Percentiles rank a stretch among this genome's conserved stretches.
Evolutionary conservation across 2,329 filamentous ascomycete species (phyloP).

Genomic region (Sclerotinia trifoliorum): DNA sequence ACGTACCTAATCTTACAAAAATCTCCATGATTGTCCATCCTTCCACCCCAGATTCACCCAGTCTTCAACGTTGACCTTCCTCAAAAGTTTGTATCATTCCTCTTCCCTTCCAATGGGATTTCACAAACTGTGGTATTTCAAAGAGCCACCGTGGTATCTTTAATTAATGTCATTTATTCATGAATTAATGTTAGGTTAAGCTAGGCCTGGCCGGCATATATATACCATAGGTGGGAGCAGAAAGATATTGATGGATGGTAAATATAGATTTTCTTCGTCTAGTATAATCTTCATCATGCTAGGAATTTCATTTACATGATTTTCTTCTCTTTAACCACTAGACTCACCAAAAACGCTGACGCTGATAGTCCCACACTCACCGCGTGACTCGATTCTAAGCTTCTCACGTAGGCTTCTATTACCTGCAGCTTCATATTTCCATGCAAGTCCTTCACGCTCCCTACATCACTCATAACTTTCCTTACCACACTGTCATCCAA

Average conservation of each 20-base stretch:
- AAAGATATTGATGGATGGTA: not conserved
- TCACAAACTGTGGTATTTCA: too few species aligned
- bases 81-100: too few species aligned
- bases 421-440: conserved; percentile 27
- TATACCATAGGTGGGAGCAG: not conserved
- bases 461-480: conserved; percentile 30
- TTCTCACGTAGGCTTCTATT: conserved; percentile 31
- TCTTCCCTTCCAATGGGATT: too few species aligned
- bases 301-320: conserved; percentile 8
- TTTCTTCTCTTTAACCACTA: conserved; percentile 14
- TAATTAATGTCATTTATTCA: too few species aligned
- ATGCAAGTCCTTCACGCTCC: conserved; percentile 25
- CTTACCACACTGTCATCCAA: conserved; percentile 26
- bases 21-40: too few species aligned
- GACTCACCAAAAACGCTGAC: conserved; percentile 20
- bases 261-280: not conserved
- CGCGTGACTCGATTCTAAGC: conserved; percentile 33
- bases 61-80: too few species aligned
- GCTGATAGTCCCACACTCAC: conserved; percentile 26
- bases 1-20: too few species aligned
- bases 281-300: not conserved
- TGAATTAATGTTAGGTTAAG: not conserved
- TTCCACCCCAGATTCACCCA: too few species aligned
- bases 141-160: too few species aligned
- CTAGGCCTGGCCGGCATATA: not conserved